Evolutionary conservation across 768 basidiomycete species (phyloP).

Genomic region (Rhizopogon sp.): DNA sequence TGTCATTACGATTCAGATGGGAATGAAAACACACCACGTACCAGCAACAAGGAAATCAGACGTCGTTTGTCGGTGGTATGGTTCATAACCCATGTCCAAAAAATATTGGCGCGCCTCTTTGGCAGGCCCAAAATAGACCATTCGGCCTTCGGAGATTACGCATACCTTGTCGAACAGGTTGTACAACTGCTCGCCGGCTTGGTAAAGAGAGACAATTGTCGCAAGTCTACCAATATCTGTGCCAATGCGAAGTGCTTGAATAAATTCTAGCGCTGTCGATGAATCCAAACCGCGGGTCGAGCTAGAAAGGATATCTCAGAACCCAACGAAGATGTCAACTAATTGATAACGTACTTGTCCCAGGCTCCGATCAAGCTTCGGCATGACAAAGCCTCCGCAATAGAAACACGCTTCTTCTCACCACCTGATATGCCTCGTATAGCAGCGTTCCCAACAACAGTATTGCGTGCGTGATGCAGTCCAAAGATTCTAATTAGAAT

Average conservation of each 20-base stretch:
- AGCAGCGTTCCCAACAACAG: constrained; percentile 75
- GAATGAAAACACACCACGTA: neutral
- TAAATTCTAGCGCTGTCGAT: constrained; percentile 71
- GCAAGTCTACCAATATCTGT: constrained; percentile 50
- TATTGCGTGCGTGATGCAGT: constrained; percentile 64
- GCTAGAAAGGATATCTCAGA: constrained; percentile 29
- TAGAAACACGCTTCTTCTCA: constrained; percentile 80
- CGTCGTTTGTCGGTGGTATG: constrained; percentile 54
- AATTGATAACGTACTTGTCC: constrained; percentile 5
- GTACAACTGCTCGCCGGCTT: constrained; percentile 70
- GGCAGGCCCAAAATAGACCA: constrained; percentile 58
- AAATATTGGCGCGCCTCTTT: constrained; percentile 54
- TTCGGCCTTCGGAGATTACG: constrained; percentile 53
- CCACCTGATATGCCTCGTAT: constrained; percentile 73
- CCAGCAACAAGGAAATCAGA: constrained; percentile 52
- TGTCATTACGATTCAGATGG: neutral
- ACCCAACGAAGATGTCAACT: neutral
- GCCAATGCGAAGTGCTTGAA: constrained; percentile 60
- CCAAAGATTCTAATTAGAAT: constrained; percentile 70
- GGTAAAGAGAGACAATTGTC: constrained; percentile 82
- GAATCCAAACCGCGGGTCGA: constrained; percentile 64
- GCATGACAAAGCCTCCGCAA: constrained; percentile 55
- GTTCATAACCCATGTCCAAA: constrained; percentile 49
- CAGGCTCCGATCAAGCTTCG: neutral
- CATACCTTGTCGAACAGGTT: constrained; percentile 68